Conservation (phyloP, 129 eudicot genomes). For the Rutidosis leptorrhynchoides region DNA sequence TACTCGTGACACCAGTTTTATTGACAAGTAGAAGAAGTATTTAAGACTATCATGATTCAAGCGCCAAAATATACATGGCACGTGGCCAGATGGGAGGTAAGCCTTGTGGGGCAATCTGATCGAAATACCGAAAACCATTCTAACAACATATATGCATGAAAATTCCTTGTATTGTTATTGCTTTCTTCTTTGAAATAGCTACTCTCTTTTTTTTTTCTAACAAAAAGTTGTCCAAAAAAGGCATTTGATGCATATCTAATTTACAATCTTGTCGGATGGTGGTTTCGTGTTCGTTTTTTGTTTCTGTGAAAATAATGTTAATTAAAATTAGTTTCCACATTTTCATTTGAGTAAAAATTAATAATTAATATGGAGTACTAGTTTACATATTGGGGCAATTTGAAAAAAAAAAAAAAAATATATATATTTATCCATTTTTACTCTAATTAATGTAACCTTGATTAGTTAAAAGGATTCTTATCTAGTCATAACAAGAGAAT, state of each 20-base stretch:
- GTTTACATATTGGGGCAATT: too few relatives aligned
- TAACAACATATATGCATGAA: not conserved
- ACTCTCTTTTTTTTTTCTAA: not conserved
- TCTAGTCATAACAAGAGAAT: too few relatives aligned
- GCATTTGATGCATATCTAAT: conserved; percentile 26
- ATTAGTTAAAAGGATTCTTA: too few relatives aligned
- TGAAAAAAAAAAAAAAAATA: too few relatives aligned
- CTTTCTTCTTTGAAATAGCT: conserved; percentile 20
- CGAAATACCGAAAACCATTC: conserved; percentile 13
- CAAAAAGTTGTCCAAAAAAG: conserved; percentile 17
- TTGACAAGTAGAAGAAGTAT: conserved; percentile 15
- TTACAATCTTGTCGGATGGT: conserved; percentile 13
- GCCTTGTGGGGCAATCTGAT: conserved; percentile 12
- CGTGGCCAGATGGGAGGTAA: conserved; percentile 4
- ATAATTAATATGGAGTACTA: too few relatives aligned
- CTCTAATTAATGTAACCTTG: too few relatives aligned
- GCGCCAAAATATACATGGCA: conserved; percentile 1
- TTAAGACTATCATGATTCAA: conserved; percentile 19
- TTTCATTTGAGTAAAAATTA: not conserved
- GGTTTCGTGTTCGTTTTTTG: conserved; percentile 21
- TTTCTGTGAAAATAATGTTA: conserved; percentile 8
- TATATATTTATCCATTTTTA: too few relatives aligned
- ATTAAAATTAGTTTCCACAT: too few relatives aligned
- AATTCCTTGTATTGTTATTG: conserved; percentile 13
- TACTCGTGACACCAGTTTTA: conserved; percentile 10